phyloP scores from a whole-genome alignment of 345 rosid genomes.

The Cardamine occulta region DNA sequence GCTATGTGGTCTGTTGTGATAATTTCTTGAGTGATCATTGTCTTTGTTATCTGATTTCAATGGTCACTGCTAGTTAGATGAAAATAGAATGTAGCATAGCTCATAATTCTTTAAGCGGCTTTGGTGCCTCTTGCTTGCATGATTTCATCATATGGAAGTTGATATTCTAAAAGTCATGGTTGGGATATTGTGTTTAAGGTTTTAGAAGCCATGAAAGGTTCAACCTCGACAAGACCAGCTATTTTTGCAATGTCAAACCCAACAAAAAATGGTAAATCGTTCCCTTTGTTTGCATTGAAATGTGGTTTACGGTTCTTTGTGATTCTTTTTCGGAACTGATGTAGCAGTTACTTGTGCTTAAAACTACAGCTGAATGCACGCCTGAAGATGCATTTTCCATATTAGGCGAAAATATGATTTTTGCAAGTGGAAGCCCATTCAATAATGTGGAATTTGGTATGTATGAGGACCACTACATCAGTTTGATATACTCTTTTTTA shows the following conservation, averaged over 20 bases:
- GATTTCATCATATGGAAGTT: slow-evolving; percentile 21
- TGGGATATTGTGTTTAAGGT: slow-evolving; percentile 58
- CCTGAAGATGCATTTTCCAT: slow-evolving; percentile 91
- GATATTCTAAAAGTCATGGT: slow-evolving; percentile 10
- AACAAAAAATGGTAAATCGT: slow-evolving; percentile 74
- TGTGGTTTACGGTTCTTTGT: slow-evolving; percentile 5
- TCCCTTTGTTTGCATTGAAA: slow-evolving; percentile 4
- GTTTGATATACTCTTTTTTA: neutral
- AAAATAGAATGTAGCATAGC: slow-evolving; percentile 4
- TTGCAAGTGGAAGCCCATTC: slow-evolving; percentile 99
- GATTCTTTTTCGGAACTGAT: slow-evolving; percentile 21
- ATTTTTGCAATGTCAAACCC: slow-evolving; percentile 99
- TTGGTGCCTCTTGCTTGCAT: slow-evolving; percentile 25
- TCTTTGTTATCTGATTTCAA: neutral
- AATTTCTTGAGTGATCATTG: neutral
- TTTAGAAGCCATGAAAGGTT: slow-evolving; percentile 89
- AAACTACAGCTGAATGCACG: slow-evolving; percentile 85
- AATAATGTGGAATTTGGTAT: slow-evolving; percentile 84
- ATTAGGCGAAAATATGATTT: slow-evolving; percentile 87
- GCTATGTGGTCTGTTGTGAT: neutral
- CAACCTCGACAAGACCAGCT: slow-evolving; percentile 97
- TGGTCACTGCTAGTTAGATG: slow-evolving; percentile 1
- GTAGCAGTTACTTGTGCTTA: slow-evolving; percentile 11
- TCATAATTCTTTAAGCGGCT: slow-evolving; percentile 3
- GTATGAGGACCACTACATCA: slow-evolving; percentile 25